Percentiles rank a stretch among this genome's conserved stretches.
Conservation (phyloP, 106 monocot species). For the Phalaenopsis aphrodite region DNA sequence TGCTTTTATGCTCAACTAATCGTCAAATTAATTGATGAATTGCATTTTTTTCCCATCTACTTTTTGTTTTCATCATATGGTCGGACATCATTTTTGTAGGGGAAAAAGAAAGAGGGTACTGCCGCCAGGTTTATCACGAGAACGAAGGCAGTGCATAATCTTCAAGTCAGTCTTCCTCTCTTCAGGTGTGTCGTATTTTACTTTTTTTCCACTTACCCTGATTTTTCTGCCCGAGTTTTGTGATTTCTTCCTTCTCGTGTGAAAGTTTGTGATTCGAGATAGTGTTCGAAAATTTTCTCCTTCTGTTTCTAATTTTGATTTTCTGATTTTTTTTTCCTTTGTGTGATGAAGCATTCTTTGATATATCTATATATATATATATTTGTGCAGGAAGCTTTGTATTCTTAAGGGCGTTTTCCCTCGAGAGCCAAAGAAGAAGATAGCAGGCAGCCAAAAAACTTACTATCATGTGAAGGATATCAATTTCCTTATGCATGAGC, state of each 20-base stretch:
- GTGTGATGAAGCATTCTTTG: neutral
- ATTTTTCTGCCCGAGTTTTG: neutral
- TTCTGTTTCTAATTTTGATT: neutral
- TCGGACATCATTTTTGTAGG: conserved; percentile 24
- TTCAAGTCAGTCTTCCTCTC: conserved; percentile 59
- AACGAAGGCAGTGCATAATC: conserved; percentile 64
- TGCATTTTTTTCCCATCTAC: neutral
- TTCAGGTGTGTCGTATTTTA: conserved; percentile 49
- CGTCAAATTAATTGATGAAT: neutral
- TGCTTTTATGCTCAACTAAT: neutral
- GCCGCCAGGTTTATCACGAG: conserved; percentile 94
- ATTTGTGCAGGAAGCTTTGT: conserved; percentile 70
- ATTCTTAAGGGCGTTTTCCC: conserved; percentile 87
- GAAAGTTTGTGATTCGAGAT: neutral
- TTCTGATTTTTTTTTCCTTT: neutral
- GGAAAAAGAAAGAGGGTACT: conserved; percentile 95
- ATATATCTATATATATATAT: neutral
- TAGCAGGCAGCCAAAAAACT: conserved; percentile 89
- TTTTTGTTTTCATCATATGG: neutral
- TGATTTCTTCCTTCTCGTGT: neutral
- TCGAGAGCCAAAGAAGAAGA: conserved; percentile 87
- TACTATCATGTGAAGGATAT: conserved; percentile 94
- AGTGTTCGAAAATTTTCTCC: neutral
- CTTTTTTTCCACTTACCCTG: neutral
- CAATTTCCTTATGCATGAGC: conserved; percentile 68